Evolutionary conservation across 306 rosid species (phyloP), one percentile per base, ranked within the genome.

Genomic region (Cucurbita ficifolia): DNA sequence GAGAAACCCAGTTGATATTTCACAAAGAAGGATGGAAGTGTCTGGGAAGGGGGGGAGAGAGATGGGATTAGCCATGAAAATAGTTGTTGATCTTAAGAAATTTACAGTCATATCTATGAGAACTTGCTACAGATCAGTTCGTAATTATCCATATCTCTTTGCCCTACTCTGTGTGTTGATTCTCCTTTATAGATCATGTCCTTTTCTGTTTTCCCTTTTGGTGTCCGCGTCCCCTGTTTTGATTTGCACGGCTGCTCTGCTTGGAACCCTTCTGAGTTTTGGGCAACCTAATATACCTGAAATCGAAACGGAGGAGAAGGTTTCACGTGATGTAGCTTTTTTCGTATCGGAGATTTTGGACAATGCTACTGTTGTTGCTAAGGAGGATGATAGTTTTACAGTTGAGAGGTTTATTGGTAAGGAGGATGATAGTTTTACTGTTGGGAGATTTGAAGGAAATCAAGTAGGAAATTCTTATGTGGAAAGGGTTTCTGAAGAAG

Each of bases 221-320:
- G 81, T 91, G 7, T 88, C 90, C 80, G 81, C 89, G 4, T 95
- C 97, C 76, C 99, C 97, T 82, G 97, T 95, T 78, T 75, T 91
- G 81, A 82, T 95, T 73, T 89, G 99, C 73, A 89, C 99, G 79
- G 96, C 96, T 83, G 75, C 88, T 83, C 82, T 95, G 77, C 99
- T 95, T 65, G 99, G 99, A 42, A 91, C 92, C 64, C 99, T 95
- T 78, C 78, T 95, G 82, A 91, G 95, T 84, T 89, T 86, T 39
- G 99, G 99, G 62, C 96, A 89, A 73, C 79, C 91, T 57, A 80
- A 84, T 80, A 54, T 89, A 58, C 93, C 95, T 24, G 99, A 91
- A 79, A 76, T 95, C 38, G 90, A 87, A 62, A 72, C 64, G 51
- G 92, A 81, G 61, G 96, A 87, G 82, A 79, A 76, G 42, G 62